Evolutionary conservation across 1,139 yeast genomes (phyloP), one percentile per base, ranked within the genome.

Genomic region (Sugiyamaella sp.): DNA sequence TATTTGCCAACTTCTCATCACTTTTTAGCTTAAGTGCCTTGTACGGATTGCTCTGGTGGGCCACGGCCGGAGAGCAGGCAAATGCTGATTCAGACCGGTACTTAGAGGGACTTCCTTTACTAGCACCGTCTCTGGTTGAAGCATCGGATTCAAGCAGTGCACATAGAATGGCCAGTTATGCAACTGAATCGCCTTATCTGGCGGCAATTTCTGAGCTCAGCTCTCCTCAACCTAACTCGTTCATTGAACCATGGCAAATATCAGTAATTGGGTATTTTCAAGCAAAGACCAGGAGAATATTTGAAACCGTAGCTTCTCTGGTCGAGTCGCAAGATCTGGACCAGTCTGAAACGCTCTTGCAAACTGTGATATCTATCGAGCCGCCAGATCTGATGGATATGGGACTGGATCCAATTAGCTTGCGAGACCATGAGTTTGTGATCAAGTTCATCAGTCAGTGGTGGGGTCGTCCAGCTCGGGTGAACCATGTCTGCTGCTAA

Each of bases 21-120:
- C 29, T 57, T 2, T 53, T 53, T 19, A 54, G 51, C 38, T 51
- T 53, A 29, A 56, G 53, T 32, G 42, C 62, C 4, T 24, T 58
- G 4, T 57, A 56, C 56, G 89, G 91, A 0, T 78, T 87, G 56
- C 76, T 86, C 38, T 86, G 93, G 89, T 86, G 90, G 85, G 91
- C 93, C 1, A 81, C 89, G 32, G 95, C 95, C 1, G 96, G 96
- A 3, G 85, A 80, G 57, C 76, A 78, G 46, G 72, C 74, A 39
- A 69, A 71, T 32, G 59, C 71, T 8, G 75, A 75, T 56, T 68
- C 72, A 22, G 73, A 72, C 46, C 65, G 64, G 21, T 71, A 69
- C 37, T 41, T 60, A 8, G 70, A 63, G 17, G 64, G 63, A 16
- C 43, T 57, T 20, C 56, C 57, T n/a, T 29, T 51, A 10, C 14